phyloP scores from a whole-genome alignment of 495 filamentous ascomycete genomes.

The Podospora conica region DNA sequence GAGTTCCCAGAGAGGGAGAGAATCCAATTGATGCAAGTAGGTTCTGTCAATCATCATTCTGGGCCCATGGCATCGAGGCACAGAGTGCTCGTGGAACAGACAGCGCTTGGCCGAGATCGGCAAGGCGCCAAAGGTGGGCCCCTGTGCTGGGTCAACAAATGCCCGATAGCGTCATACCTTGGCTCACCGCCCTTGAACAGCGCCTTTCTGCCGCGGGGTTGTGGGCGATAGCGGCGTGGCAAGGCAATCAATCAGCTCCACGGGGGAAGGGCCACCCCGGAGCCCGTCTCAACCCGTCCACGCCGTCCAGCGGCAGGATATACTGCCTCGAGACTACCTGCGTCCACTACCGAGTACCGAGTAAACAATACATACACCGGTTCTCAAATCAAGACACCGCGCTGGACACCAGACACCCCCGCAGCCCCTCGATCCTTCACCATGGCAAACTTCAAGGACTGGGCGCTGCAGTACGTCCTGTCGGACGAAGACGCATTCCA shows the following conservation, averaged over 20 bases:
- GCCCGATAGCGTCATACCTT: conserved; percentile 19
- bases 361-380: not conserved
- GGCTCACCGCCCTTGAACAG: conserved; percentile 25
- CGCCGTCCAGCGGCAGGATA: not conserved
- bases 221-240: conserved; percentile 24
- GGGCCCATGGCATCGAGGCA: not conserved
- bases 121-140: not conserved
- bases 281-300: not conserved
- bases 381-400: not conserved
- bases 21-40: not conserved
- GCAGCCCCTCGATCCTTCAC: conserved; percentile 7
- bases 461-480: conserved; percentile 45
- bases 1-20: not conserved
- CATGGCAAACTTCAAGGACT: conserved; percentile 43
- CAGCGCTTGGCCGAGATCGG: not conserved
- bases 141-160: not conserved
- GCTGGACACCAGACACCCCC: not conserved
- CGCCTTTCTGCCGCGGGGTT: conserved; percentile 27
- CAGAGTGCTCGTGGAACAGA: not conserved
- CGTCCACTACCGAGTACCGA: too few relatives aligned
- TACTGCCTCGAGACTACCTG: not conserved
- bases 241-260: not conserved
- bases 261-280: not conserved
- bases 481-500: conserved; percentile 35
- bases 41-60: not conserved